These are phyloP conservation scores for Diplodia intermedia DNA, from an alignment of 2,329 filamentous ascomycete species.

Conservation along the genomic window DNA sequence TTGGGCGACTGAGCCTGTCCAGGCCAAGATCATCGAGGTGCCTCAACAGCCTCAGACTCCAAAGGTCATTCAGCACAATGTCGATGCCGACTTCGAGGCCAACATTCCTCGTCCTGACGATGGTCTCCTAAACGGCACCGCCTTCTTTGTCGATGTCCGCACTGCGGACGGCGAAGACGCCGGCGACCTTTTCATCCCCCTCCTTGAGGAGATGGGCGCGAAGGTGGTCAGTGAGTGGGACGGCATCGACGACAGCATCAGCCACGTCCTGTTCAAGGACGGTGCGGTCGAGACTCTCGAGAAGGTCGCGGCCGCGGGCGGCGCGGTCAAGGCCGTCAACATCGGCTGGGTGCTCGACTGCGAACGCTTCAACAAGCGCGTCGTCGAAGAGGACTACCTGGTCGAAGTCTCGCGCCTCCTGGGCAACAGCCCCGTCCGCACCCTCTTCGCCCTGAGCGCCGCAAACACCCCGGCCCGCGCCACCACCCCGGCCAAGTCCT, in stretches of 20 bases:
- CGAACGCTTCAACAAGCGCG: constrained; percentile 44
- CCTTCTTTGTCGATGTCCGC: constrained; percentile 84
- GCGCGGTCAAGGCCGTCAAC: constrained; percentile 76
- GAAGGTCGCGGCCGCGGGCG: constrained; percentile 75
- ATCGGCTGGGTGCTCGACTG: constrained; percentile 84
- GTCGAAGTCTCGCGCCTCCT: constrained; percentile 39
- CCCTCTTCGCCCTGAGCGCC: constrained; percentile 28
- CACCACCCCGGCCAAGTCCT: constrained; percentile 40
- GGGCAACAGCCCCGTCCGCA: constrained; percentile 34
- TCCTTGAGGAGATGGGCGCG: constrained; percentile 82
- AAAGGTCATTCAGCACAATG: constrained; percentile 21
- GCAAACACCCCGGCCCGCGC: constrained; percentile 36
- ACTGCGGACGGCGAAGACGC: constrained; percentile 73
- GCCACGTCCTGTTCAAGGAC: constrained; percentile 90
- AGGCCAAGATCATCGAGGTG: constrained; percentile 6
- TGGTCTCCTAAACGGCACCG: constrained; percentile 62
- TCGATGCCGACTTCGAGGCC: constrained; percentile 34
- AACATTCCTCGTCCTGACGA: constrained; percentile 39
- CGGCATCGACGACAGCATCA: constrained; percentile 77
- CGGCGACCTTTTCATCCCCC: constrained; percentile 76
- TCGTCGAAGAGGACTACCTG: constrained; percentile 45
- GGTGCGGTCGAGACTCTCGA: constrained; percentile 80
- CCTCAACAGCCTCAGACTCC: constrained; percentile 28
- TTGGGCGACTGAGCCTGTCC: constrained; percentile 36
- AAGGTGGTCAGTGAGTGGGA: constrained; percentile 77